Base-by-base conservation (phyloP, 2,329 filamentous ascomycete species). In the Aspergillus sojae region DNA sequence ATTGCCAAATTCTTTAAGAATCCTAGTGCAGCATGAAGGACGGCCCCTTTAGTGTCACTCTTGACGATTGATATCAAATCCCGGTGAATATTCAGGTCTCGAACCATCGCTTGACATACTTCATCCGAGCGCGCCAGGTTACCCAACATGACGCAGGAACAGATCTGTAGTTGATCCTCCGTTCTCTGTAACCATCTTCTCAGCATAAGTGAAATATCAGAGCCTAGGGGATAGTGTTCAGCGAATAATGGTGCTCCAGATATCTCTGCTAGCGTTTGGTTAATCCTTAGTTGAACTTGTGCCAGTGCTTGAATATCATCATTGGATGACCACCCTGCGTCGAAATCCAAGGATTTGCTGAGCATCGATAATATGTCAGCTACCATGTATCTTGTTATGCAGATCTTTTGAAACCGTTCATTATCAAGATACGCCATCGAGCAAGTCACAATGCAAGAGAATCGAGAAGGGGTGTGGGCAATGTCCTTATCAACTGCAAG, bases 1-100 rank as follows among this genome's bases (percentile, higher is more conserved):
- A 83, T 80, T 10, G 80, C 78, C 11, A 84, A 71, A 61, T 84
- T 84, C 62, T 83, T 83, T 46, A 84, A 68, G 54, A 83, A 81
- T 7, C 81, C 80, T 12, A 82, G 75, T 0, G 76, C 77, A 23
- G 81, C 75, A 63, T 83, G 80, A 5, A 83, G 69, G 3, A 82
- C 78, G 5, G 74, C 74, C 5, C 78, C 78, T 46, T 74, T 76
- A 36, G 77, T 73, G 52, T 79, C 72, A 23, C 74, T 72, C 16
- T 75, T 72, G 5, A 84, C 70, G 28, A 81, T 75, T 4, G 72
- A 65, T 57, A 81, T 79, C 32, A 84, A 66, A 19, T 74, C 70
- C 45, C 74, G 62, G 63, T 83, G 81, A 14, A 82, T 72, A 14
- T 73, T 68, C 30, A 79, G 65, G 16, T 79, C 68, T 30, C 69